These are phyloP conservation scores for Fusarium oligoseptatum DNA, from an alignment of 2,329 filamentous ascomycete genomes.

Conservation along the genomic window DNA sequence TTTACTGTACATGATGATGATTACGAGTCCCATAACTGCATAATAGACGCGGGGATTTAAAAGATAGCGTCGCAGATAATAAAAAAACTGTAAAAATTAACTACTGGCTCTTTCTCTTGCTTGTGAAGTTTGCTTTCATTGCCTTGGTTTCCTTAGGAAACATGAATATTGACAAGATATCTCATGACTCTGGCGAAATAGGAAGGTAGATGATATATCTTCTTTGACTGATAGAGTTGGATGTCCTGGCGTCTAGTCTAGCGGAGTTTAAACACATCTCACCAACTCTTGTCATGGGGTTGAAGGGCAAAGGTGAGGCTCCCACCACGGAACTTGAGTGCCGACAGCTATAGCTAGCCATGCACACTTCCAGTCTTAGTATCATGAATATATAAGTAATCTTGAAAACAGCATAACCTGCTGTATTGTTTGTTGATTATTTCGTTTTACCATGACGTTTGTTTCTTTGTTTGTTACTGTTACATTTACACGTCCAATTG, in stretches of 20 bases:
- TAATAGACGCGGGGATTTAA: slow-evolving; percentile 36
- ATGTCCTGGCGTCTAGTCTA: neutral
- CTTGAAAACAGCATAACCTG: neutral
- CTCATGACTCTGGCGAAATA: neutral
- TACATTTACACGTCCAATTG: slow-evolving; percentile 23
- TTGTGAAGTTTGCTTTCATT: neutral
- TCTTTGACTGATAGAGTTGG: neutral
- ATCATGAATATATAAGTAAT: too few species aligned
- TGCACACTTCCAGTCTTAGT: neutral
- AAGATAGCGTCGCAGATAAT: slow-evolving; percentile 44
- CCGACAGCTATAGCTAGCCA: neutral
- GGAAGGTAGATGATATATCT: neutral
- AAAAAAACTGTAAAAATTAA: slow-evolving; percentile 41
- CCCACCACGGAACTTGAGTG: neutral
- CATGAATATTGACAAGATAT: neutral
- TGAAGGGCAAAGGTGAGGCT: neutral
- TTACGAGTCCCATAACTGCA: slow-evolving; percentile 35
- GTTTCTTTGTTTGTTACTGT: slow-evolving; percentile 14
- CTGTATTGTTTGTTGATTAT: neutral
- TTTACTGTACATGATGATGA: slow-evolving; percentile 41
- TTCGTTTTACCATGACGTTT: slow-evolving; percentile 2
- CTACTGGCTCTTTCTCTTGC: neutral
- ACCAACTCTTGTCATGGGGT: neutral
- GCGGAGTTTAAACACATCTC: neutral
- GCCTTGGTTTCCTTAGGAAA: neutral